These are phyloP conservation scores for Talaromyces borbonicus DNA, from an alignment of 495 filamentous ascomycete genomes.

Conservation along the genomic window DNA sequence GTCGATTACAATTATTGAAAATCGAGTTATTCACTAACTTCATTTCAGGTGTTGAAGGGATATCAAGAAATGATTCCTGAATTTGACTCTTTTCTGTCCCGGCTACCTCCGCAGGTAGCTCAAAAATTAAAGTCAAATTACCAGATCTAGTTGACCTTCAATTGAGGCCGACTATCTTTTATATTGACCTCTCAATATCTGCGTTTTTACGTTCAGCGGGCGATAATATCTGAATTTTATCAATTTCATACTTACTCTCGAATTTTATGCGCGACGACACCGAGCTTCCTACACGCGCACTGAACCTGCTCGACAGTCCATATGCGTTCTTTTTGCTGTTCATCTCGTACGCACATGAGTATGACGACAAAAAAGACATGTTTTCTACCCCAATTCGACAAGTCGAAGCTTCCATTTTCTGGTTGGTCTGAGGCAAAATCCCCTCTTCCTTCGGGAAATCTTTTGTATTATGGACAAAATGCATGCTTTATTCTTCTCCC, in stretches of 20 bases:
- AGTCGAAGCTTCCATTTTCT: not conserved
- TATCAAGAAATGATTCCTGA: slow-evolving; percentile 81
- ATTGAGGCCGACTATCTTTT: not conserved
- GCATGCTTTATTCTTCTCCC: not conserved
- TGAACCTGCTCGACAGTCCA: too few relatives aligned
- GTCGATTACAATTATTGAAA: slow-evolving; percentile 7
- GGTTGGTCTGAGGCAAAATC: not conserved
- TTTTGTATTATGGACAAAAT: slow-evolving; percentile 1
- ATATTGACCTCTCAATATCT: not conserved
- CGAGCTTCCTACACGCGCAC: too few relatives aligned
- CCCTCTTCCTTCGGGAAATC: not conserved
- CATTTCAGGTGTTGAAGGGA: slow-evolving; percentile 58
- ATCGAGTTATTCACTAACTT: not conserved
- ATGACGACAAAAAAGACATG: slow-evolving; percentile 1
- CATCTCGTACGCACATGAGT: too few relatives aligned
- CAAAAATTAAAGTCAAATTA: slow-evolving; percentile 42
- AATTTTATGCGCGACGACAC: too few relatives aligned
- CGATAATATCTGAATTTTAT: slow-evolving; percentile 3
- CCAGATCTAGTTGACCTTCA: slow-evolving; percentile 24
- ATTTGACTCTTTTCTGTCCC: slow-evolving; percentile 68
- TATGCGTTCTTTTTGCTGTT: too few relatives aligned
- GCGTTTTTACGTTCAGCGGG: slow-evolving; percentile 4
- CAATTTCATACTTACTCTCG: not conserved
- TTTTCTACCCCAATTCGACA: not conserved
- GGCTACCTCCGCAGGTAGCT: slow-evolving; percentile 53